Conservation (phyloP, 768 basidiomycete genomes). For the Clathrus columnatus region DNA sequence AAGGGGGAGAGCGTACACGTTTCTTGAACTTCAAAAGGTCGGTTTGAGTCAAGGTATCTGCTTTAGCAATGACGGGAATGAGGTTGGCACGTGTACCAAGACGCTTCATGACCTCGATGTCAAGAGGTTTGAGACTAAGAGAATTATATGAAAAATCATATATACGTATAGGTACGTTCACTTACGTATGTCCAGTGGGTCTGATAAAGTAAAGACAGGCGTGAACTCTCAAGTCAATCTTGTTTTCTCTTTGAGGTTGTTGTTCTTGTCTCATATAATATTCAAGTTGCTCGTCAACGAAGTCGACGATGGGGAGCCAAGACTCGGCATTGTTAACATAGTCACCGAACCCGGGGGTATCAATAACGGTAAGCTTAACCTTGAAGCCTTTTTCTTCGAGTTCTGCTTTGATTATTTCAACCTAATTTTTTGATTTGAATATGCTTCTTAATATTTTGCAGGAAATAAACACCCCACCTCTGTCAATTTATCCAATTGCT, state of each 20-base stretch:
- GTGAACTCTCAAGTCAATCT: constrained; percentile 92
- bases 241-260: constrained; percentile 90
- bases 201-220: constrained; percentile 97
- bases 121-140: constrained; percentile 88
- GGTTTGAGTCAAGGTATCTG: constrained; percentile 92
- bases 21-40: constrained; percentile 90
- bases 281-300: constrained; percentile 94
- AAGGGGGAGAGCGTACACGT: constrained; percentile 46
- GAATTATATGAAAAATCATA: background rate
- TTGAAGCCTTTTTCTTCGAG: constrained; percentile 99
- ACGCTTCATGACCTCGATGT: constrained; percentile 99
- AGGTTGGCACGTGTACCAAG: constrained; percentile 96
- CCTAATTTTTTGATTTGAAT: constrained; percentile 19
- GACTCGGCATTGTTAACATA: constrained; percentile 99
- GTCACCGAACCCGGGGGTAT: constrained; percentile 99
- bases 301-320: constrained; percentile 97
- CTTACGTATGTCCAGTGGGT: constrained; percentile 93
- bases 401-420: constrained; percentile 99
- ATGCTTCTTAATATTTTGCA: background rate
- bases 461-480: constrained; percentile 34
- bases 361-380: constrained; percentile 98
- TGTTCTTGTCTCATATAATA: constrained; percentile 98
- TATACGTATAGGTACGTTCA: constrained; percentile 15
- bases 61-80: constrained; percentile 95
- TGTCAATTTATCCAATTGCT: constrained; percentile 97